phyloP scores from a whole-genome alignment of 2,329 filamentous ascomycete genomes.

The Phoma sp. region DNA sequence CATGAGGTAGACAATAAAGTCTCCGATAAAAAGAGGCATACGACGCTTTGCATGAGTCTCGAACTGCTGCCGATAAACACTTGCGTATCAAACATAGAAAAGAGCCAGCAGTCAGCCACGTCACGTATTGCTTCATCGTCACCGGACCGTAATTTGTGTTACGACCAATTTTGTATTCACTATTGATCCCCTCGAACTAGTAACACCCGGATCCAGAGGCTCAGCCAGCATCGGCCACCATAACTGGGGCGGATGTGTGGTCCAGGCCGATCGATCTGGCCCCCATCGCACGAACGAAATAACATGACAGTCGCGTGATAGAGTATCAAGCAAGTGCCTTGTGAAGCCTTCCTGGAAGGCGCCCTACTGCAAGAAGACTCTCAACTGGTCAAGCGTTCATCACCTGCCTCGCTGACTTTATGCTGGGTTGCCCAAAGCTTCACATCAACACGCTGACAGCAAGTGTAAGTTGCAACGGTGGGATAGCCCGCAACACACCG shows the following conservation, averaged over 20 bases:
- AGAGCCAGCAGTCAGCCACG: not conserved
- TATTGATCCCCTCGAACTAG: not conserved
- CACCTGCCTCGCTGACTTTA: too few species aligned
- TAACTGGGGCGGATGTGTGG: not conserved
- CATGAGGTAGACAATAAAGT: too few species aligned
- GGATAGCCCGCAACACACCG: not conserved
- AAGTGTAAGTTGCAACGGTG: not conserved
- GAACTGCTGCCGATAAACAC: too few species aligned
- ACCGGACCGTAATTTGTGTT: not conserved
- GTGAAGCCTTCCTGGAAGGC: not conserved
- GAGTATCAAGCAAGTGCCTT: too few species aligned
- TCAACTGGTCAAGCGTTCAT: too few species aligned
- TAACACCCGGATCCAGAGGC: not conserved
- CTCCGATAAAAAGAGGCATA: too few species aligned
- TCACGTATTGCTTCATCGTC: not conserved
- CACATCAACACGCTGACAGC: not conserved
- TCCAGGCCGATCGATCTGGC: not conserved
- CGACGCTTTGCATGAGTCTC: too few species aligned
- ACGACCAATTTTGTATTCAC: not conserved
- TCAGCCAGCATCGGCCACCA: not conserved
- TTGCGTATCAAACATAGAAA: not conserved
- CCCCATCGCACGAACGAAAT: not conserved
- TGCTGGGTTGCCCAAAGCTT: not conserved
- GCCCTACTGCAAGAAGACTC: too few species aligned
- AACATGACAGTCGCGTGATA: not conserved